Conservation (phyloP, 441 rosid genomes). For the Jatropha multifida region DNA sequence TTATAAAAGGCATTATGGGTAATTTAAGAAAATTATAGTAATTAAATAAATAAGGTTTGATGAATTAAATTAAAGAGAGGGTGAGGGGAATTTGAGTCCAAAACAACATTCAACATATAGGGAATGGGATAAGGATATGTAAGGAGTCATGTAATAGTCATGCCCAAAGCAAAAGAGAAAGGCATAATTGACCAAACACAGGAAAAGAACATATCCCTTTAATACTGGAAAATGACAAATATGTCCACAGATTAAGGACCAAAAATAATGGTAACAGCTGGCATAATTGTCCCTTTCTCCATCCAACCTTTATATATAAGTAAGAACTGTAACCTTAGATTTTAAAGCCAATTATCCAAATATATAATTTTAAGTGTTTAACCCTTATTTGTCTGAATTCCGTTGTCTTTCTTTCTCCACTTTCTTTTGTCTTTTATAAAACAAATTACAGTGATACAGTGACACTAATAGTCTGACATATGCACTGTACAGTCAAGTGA, state of each 20-base stretch:
- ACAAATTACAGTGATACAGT: background rate
- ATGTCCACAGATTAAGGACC: constrained; percentile 33
- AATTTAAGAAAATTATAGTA: no score
- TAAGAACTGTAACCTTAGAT: constrained; percentile 19
- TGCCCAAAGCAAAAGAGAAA: background rate
- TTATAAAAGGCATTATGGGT: no score
- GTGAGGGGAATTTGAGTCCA: background rate
- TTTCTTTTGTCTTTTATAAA: background rate
- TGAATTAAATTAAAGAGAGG: background rate
- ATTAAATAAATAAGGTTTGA: background rate
- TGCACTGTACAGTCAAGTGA: background rate
- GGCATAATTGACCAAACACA: constrained; percentile 36
- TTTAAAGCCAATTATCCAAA: constrained; percentile 5
- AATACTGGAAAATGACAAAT: constrained; percentile 35
- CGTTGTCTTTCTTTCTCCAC: background rate
- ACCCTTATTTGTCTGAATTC: background rate
- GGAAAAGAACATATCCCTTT: constrained; percentile 31
- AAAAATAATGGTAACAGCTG: constrained; percentile 27
- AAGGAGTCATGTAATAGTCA: background rate
- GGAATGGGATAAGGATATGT: constrained; percentile 4
- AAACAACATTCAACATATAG: background rate
- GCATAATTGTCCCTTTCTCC: constrained; percentile 34
- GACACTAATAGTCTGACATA: background rate
- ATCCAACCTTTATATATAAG: constrained; percentile 7
- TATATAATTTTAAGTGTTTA: background rate